Evolutionary conservation across 257 asterid genomes (phyloP).

Genomic region (Paraleonurus japonicus): DNA sequence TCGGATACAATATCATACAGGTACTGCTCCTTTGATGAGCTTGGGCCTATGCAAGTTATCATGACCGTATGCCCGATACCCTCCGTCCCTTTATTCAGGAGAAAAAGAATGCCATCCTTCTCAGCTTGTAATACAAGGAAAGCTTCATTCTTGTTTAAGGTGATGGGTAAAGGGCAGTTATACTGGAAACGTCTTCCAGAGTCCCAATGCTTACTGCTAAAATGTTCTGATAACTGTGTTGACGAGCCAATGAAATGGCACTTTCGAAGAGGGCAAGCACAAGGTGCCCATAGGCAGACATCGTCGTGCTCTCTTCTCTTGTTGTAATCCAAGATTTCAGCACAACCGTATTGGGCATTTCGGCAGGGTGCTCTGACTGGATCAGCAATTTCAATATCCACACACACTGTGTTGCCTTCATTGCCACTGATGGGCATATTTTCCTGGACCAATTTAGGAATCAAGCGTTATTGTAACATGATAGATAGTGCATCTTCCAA

Average conservation of each 20-base stretch:
- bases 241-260: conserved; percentile 71
- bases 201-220: conserved; percentile 80
- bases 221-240: conserved; percentile 63
- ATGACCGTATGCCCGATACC: conserved; percentile 62
- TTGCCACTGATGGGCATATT: conserved; percentile 39
- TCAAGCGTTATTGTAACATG: conserved; percentile 9
- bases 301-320: conserved; percentile 69
- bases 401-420: conserved; percentile 49
- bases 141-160: conserved; percentile 64
- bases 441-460: conserved; percentile 43
- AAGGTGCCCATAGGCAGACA: conserved; percentile 62
- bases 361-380: conserved; percentile 67
- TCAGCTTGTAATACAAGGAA: conserved; percentile 84
- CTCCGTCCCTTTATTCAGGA: conserved; percentile 72
- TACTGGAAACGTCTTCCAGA: conserved; percentile 83
- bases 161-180: conserved; percentile 60
- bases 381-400: conserved; percentile 55
- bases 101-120: conserved; percentile 74
- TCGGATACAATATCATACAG: conserved; percentile 73
- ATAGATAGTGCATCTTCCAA: background rate
- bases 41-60: conserved; percentile 84
- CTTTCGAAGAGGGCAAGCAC: conserved; percentile 74
- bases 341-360: conserved; percentile 75
- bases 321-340: conserved; percentile 47
- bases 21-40: conserved; percentile 57